Evolutionary conservation across 768 basidiomycete genomes (phyloP), one percentile per base, ranked within the genome.

Genomic region (Tulasnella sp.): DNA sequence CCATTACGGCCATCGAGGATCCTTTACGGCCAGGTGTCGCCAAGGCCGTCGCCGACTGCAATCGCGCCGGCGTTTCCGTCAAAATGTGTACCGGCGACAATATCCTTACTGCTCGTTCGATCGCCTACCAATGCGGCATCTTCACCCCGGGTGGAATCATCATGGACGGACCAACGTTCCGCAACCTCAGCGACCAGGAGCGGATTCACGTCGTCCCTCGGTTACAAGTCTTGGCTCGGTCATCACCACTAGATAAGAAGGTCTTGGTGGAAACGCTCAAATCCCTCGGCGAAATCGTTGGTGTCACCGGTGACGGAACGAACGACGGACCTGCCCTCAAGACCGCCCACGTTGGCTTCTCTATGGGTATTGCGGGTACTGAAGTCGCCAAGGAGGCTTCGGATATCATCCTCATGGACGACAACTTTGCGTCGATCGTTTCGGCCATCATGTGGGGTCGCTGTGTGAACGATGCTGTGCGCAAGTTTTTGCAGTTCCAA

Each of bases 31-130:
- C 79, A 0, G 91, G 93, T 66, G 96, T 98, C 25, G 79, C 79
- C 14, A 78, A 91, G 9, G 92, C 94, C 15, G 94, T 99, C 41
- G 74, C 77, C 41, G 82, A 87, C 65, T 97, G 93, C 66, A 81
- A 81, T 64, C 77, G 74, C 51, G 94, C 96, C 39, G 93, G 94
- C 60, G 92, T 99, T 12, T 75, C 77, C 21, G 83, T 98, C 72
- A 97, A 96, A 73, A 99, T 97, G 93, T 94, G 90, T 68, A 98
- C 96, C 0, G 96, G 94, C 62, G 93, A 98, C 69, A 97, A 96
- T 62, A 89, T 92, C 49, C 80, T 97, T 50, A 93, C 88, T 0
- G 89, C 88, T 49, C 82, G 91, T n/a, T 96, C 93, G 6, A 99
- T 99, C 64, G 94, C 96, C 19, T 76, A 78, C 1, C 94, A 99